Base-by-base conservation (phyloP, 129 eudicot species). In the Flaveria trinervia region DNA sequence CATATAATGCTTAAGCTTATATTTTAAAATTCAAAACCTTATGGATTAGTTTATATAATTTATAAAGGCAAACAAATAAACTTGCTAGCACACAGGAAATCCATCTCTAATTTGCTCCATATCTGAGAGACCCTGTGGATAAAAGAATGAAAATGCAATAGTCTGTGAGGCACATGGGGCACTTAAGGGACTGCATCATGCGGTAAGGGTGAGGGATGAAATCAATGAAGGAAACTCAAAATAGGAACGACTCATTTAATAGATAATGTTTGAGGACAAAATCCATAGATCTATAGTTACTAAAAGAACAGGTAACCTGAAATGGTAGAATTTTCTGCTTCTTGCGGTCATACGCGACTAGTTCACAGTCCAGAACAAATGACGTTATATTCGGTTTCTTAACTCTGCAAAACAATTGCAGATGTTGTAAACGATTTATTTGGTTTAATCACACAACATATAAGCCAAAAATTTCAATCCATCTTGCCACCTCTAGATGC, bases 321-420 rank as follows among this genome's bases (percentile, higher is more conserved):
- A 92, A 88, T 23, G 98, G 96, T 65, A 82, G 87, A 81, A 92
- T 90, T 77, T 85, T 92, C 75, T 90, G 84, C 84, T 90, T 90
- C 83, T 88, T 90, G 41, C 93, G 96, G 68, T 92, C 98, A 68
- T 88, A 89, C 45, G 98, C 98, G 73, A 90, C 98, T 68, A 90
- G 70, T 83, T 92, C 98, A 50, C 98, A 89, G 81, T 92, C 96
- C 70, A 92, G 76, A 76, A 92, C 94, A 82, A 90, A 88, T 44
- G 94, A 92, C 14, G 84, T 83, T 28, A 86, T 88, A 64, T 88
- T 83, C 15, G 92, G 74, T 66, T 86, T 86, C 77, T 88, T 92
- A 49, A 88, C 81, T 74, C 98, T 92, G 90, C 79, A 83, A 46
- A 68, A 44, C 65, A 70, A 65, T 20, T 30, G 44, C 69, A 64